Base-by-base conservation (phyloP, 2,329 filamentous ascomycete genomes). In the Verticillium tricorpus region DNA sequence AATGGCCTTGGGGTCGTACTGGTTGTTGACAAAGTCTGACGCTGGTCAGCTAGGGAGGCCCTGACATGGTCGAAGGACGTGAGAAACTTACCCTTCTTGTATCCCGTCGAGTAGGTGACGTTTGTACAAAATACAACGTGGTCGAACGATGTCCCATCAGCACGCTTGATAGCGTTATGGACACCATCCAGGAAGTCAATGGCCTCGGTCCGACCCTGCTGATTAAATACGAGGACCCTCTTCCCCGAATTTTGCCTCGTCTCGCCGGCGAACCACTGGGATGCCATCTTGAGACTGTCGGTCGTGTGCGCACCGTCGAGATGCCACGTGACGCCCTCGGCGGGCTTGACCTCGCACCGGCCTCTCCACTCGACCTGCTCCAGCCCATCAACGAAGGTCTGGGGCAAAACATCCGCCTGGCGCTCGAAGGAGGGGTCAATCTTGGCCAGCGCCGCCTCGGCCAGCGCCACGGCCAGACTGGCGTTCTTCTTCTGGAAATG, bases 261-360 rank as follows among this genome's bases (percentile, higher is more conserved):
- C 68, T 84, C 80, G 11, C 74, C 73, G 2, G 86, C 85, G 70
- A 97, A 98, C 93, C 93, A 97, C 64, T 85, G 84, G 0, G 89
- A 89, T 5, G 92, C 92, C 66, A 92, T 84, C 65, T 89, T 85
- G 60, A 99, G 89, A 72, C 93, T 97, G 71, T 98, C 94, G 3
- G 90, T 82, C 0, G 94, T 99, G 75, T 99, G 95, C 2, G 93
- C 95, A 9, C 95, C 93, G 71, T 99, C 95, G 22, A 99, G 85
- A 70, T 93, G 90, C 93, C 94, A 99, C 17, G 81, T 82, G 5
- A 96, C 78, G 2, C 71, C 70, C 2, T 78, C 80, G 64, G 86
- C 83, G 3, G 74, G 67, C 68, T 83, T 85, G 50, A 82, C 77
- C 66, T 89, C 85, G 71, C 93, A 97, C 56, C 95, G 84, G 4